Percentiles rank a stretch among this genome's conserved stretches.
phyloP scores from a whole-genome alignment of 116 monocot species.

The Cymodocea nodosa region DNA sequence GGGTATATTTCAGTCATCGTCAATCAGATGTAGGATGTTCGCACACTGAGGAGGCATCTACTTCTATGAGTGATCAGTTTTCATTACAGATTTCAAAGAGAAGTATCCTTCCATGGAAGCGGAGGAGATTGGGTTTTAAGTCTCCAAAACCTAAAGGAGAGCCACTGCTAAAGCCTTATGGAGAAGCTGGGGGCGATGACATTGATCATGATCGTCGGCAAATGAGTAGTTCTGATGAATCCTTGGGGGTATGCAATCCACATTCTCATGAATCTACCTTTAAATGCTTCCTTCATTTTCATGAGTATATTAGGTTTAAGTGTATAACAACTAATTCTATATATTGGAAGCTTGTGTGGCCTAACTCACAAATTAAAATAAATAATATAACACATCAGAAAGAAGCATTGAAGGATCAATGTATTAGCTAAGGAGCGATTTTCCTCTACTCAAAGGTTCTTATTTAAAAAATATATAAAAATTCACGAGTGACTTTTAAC shows the following conservation, averaged over 20 bases:
- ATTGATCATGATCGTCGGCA: slow-evolving; percentile 84
- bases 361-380: too few relatives aligned
- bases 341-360: too few relatives aligned
- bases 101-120: slow-evolving; percentile 78
- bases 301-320: too few relatives aligned
- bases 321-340: too few relatives aligned
- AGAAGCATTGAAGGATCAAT: too few relatives aligned
- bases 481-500: too few relatives aligned
- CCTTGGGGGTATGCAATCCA: slow-evolving; percentile 27
- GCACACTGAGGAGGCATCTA: slow-evolving; percentile 17
- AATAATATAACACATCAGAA: too few relatives aligned
- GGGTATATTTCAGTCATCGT: slow-evolving; percentile 55
- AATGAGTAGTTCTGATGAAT: slow-evolving; percentile 82
- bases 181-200: slow-evolving; percentile 96
- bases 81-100: slow-evolving; percentile 21
- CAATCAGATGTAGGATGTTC: slow-evolving; percentile 49
- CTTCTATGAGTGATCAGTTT: slow-evolving; percentile 17
- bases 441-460: too few relatives aligned
- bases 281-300: neutral
- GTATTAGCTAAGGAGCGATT: too few relatives aligned
- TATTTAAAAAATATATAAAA: too few relatives aligned
- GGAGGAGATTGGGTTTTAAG: slow-evolving; percentile 46
- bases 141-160: slow-evolving; percentile 67
- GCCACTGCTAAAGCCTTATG: slow-evolving; percentile 66
- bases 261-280: neutral